Conservation (phyloP, 2,329 filamentous ascomycete genomes). For the Aspergillus niger region DNA sequence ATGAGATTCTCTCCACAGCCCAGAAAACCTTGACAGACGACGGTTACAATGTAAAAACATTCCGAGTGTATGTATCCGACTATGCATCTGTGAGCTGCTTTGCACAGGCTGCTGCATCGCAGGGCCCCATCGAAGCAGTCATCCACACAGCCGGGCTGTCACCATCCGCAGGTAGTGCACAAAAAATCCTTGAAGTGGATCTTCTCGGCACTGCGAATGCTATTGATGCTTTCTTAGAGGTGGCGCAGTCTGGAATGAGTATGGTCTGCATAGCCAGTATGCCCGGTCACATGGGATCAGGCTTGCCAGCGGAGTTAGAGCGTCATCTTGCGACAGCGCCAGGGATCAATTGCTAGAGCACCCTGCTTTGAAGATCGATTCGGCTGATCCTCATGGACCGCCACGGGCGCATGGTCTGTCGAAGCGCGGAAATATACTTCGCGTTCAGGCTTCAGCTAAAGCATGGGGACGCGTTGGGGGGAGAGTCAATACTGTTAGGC, state of each 20-base stretch:
- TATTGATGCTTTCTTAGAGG: conserved; percentile 8
- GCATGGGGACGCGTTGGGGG: conserved; percentile 8
- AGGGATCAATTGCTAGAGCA: background rate
- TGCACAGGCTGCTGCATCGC: background rate
- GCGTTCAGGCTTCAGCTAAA: conserved; percentile 9
- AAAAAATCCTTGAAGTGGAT: conserved; percentile 7
- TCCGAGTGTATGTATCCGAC: conserved; percentile 3
- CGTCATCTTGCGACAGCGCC: conserved; percentile 9
- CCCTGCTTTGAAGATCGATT: background rate
- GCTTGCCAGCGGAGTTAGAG: conserved; percentile 1
- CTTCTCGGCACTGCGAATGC: conserved; percentile 11
- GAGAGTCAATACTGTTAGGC: conserved; percentile 13
- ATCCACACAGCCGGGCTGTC: conserved; percentile 13
- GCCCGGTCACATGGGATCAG: background rate
- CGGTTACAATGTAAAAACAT: background rate
- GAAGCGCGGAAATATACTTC: conserved; percentile 12
- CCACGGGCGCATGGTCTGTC: conserved; percentile 5
- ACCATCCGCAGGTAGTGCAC: background rate
- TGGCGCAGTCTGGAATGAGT: background rate
- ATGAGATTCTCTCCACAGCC: background rate
- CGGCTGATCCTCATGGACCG: background rate
- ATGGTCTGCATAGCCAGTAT: conserved; percentile 12
- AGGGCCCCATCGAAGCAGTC: conserved; percentile 2
- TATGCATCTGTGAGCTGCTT: conserved; percentile 1
- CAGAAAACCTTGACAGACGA: background rate